phyloP scores from a whole-genome alignment of 139 green algal genomes.

The Haematococcus lacustris region DNA sequence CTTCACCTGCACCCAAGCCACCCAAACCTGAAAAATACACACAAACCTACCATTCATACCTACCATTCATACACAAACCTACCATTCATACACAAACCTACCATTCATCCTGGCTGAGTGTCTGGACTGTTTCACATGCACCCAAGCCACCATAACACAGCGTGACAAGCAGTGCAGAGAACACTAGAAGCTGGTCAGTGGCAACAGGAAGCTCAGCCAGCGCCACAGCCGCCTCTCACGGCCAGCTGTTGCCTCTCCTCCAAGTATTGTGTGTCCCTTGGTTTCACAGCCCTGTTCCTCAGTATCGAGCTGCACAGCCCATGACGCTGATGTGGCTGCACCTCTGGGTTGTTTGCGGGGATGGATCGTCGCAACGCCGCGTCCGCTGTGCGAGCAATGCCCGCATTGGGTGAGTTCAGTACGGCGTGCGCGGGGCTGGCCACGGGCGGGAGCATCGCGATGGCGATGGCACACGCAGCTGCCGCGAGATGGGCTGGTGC shows the following conservation, averaged over 20 bases:
- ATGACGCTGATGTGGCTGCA: no score
- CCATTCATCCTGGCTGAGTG: no score
- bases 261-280: no score
- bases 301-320: no score
- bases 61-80: background rate
- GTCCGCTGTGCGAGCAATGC: conserved; percentile 54
- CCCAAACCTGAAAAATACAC: background rate
- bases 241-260: no score
- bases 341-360: conserved; percentile 69
- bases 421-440: conserved; percentile 51
- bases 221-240: no score
- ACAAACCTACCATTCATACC: background rate
- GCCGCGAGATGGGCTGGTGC: no score
- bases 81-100: background rate
- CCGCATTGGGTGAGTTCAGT: conserved; percentile 61
- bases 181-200: background rate
- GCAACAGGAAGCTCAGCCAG: background rate
- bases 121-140: no score
- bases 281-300: no score
- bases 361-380: conserved; percentile 62
- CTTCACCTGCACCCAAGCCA: conserved; percentile 28
- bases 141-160: no score
- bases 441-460: no score
- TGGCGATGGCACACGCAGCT: no score
- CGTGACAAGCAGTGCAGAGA: background rate